Evolutionary conservation across 768 basidiomycete species (phyloP).

Genomic region (Psilocybe subaeruginosa): DNA sequence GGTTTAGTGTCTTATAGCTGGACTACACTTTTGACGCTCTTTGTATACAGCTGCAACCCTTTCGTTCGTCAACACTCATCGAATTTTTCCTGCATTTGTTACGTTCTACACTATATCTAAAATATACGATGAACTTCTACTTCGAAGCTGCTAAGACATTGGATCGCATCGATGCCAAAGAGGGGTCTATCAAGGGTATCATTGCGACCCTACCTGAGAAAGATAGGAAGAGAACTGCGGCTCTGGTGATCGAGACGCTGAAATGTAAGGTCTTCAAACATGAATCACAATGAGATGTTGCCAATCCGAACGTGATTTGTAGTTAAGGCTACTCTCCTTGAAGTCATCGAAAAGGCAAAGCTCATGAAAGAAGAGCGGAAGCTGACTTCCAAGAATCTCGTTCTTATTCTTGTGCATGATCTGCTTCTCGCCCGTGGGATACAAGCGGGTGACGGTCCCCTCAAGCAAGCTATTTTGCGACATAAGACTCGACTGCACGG

Average conservation of each 20-base stretch:
- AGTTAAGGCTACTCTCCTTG: conserved; percentile 80
- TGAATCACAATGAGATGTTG: conserved; percentile 9
- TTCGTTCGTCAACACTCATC: conserved; percentile 5
- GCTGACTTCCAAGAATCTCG: conserved; percentile 74
- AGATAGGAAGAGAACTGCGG: conserved; percentile 76
- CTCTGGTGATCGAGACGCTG: conserved; percentile 91
- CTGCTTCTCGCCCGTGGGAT: conserved; percentile 83
- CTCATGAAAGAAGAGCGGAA: conserved; percentile 79
- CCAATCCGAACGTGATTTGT: conserved; percentile 19
- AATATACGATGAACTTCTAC: conserved; percentile 88
- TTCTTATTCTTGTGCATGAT: conserved; percentile 90
- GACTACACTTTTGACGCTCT: neutral
- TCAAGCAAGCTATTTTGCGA: conserved; percentile 84
- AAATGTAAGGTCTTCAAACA: conserved; percentile 70
- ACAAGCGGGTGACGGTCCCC: conserved; percentile 87
- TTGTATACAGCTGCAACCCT: neutral
- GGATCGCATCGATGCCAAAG: conserved; percentile 84
- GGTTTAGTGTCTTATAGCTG: conserved; percentile 6
- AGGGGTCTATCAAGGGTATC: conserved; percentile 91
- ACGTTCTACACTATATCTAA: conserved; percentile 30
- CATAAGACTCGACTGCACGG: conserved; percentile 89
- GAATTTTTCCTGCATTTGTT: conserved; percentile 10
- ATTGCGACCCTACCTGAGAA: conserved; percentile 74
- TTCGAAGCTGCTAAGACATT: conserved; percentile 85
- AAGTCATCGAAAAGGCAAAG: conserved; percentile 69